Evolutionary conservation across 768 basidiomycete species (phyloP), one percentile per base, ranked within the genome.

Genomic region (Tulasnella sp.): DNA sequence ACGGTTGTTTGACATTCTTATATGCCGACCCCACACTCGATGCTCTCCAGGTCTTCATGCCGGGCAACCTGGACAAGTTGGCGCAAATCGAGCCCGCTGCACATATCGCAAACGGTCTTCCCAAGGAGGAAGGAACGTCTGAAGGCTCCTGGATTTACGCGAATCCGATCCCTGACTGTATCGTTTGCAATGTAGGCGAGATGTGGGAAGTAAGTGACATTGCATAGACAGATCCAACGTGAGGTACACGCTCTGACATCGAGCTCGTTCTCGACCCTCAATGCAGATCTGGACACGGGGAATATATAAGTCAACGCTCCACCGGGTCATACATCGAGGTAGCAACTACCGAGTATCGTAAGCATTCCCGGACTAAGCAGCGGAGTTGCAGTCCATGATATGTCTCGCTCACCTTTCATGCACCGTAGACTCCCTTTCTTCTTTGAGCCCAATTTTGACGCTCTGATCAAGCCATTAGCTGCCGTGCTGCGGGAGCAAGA

Each of bases 1-100:
- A 94, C 65, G 92, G 92, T 24, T 92, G 89, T 70, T 69, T 90
- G 63, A 93, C 92, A 83, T 89, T 96, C 64, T 73, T 94, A n/a
- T 80, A 83, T 65, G 81, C 89, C 29, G 92, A 93, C 68, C 79
- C 84, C 2, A 92, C 87, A 0, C 80, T 74, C 2, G 78, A 78
- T 30, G 91, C 92, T 0, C 73, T 96, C 0, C 88, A 94, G 68
- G 92, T 94, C 2, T 89, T 86, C 69, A 66, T 84, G 34, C 41
- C 22, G 0, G 45, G 70, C 58, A 73, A 75, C 10, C 71, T 75
- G 5, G 55, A 42, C 8, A 19, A 49, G 5, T 27, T 24, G 19
- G 30, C 38, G 34, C 15, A 17, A 15, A 48, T 25, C 44, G 42
- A 55, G 44, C 24, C 42, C 21, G 41, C 49, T 8, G 25, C 24